Conservation (phyloP, 305 asterid genomes). For the Salvia sclarea region DNA sequence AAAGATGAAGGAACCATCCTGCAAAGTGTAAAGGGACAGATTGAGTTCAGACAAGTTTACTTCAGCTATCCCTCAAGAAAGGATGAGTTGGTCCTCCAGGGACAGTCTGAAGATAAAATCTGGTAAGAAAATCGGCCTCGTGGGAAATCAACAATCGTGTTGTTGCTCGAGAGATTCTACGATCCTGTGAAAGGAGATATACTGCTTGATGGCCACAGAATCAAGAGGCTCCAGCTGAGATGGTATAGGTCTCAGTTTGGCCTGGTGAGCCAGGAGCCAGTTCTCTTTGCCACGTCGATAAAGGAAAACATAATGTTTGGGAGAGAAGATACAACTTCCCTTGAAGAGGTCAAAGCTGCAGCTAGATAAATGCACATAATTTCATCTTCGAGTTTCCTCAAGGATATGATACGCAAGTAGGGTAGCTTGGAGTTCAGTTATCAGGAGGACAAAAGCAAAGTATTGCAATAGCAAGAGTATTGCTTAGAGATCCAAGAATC, state of each 20-base stretch:
- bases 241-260: conserved; percentile 70
- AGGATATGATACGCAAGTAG: conserved; percentile 70
- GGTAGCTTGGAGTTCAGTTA: conserved; percentile 61
- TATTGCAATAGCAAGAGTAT: conserved; percentile 67
- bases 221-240: conserved; percentile 48
- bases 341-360: conserved; percentile 45
- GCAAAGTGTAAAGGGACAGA: conserved; percentile 54
- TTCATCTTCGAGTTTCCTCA: conserved; percentile 52
- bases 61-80: conserved; percentile 71
- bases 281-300: conserved; percentile 63
- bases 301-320: conserved; percentile 62
- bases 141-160: conserved; percentile 64
- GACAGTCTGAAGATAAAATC: conserved; percentile 48
- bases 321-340: conserved; percentile 52
- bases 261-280: conserved; percentile 67
- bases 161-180: conserved; percentile 64
- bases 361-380: conserved; percentile 60
- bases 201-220: conserved; percentile 58
- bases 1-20: conserved; percentile 40
- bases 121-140: conserved; percentile 59
- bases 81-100: conserved; percentile 45
- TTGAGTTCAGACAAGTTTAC: conserved; percentile 57
- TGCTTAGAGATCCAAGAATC: conserved; percentile 58
- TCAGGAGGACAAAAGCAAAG: conserved; percentile 75
- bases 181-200: conserved; percentile 66